A percentile compares a stretch with the other conserved stretches of the same genome.
Evolutionary conservation across 208 protist genomes (phyloP).

Genomic region (Endotrypanum monterogeii): DNA sequence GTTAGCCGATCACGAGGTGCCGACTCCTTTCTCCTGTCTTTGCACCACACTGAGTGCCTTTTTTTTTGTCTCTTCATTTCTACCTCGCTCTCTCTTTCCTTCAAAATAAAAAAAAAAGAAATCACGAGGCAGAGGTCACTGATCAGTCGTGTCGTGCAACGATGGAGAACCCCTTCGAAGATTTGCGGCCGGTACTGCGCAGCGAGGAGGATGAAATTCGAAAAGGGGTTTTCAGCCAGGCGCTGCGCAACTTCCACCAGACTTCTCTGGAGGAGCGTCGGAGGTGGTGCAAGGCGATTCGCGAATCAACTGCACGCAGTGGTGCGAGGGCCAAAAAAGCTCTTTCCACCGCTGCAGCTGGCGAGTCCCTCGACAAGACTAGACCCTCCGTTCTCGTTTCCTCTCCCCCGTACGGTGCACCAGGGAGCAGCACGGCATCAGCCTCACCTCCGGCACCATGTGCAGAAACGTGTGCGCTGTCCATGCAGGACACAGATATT

Average conservation of each 20-base stretch:
- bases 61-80: background rate
- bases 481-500: background rate
- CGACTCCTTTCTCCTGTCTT: background rate
- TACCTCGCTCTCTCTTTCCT: background rate
- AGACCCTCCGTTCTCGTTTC: background rate
- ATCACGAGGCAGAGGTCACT: background rate
- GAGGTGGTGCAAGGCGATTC: slow-evolving; percentile 67
- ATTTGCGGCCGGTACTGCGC: slow-evolving; percentile 52
- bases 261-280: slow-evolving; percentile 43
- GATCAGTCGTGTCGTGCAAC: background rate
- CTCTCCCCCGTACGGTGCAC: slow-evolving; percentile 1
- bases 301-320: slow-evolving; percentile 35
- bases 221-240: slow-evolving; percentile 80
- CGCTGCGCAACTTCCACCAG: slow-evolving; percentile 49
- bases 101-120: too few relatives aligned
- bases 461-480: background rate
- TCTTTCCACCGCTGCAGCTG: background rate
- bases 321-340: slow-evolving; percentile 7
- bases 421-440: slow-evolving; percentile 3
- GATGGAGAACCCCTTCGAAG: slow-evolving; percentile 68
- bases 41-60: background rate
- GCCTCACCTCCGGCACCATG: slow-evolving; percentile 1
- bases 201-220: slow-evolving; percentile 90
- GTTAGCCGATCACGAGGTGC: background rate
- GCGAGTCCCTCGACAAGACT: background rate